These are phyloP conservation scores for Elongisporangium anandrum DNA, from an alignment of 352 stramenopile genomes.

Conservation along the genomic window DNA sequence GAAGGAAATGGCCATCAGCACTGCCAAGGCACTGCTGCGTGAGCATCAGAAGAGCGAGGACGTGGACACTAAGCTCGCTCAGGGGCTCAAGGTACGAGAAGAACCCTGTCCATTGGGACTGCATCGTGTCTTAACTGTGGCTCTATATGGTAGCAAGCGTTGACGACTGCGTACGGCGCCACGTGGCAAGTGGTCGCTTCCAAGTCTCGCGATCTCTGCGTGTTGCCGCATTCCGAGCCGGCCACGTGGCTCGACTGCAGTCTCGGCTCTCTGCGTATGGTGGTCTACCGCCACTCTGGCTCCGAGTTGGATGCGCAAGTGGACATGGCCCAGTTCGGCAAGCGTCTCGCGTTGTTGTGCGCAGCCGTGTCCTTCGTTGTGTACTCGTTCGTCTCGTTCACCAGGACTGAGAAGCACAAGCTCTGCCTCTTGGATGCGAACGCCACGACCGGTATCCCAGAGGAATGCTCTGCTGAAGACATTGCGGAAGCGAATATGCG, in stretches of 20 bases:
- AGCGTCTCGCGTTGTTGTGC: constrained; percentile 51
- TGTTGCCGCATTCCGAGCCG: constrained; percentile 40
- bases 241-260: constrained; percentile 45
- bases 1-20: constrained; percentile 30
- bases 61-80: constrained; percentile 43
- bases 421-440: constrained; percentile 22
- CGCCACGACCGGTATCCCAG: constrained; percentile 10
- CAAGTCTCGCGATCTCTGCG: constrained; percentile 49
- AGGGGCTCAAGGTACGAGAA: constrained; percentile 46
- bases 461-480: constrained; percentile 43
- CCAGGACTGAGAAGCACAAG: constrained; percentile 32
- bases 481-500: constrained; percentile 32
- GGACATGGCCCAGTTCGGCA: constrained; percentile 55
- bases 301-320: constrained; percentile 43
- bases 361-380: constrained; percentile 57
- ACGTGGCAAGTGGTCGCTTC: constrained; percentile 72
- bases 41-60: constrained; percentile 28
- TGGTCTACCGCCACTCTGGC: constrained; percentile 66
- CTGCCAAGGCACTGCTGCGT: constrained; percentile 33
- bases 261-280: constrained; percentile 46
- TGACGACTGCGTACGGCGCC: constrained; percentile 57
- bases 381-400: constrained; percentile 56
- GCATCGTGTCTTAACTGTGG: constrained; percentile 5
- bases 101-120: neutral
- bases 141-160: constrained; percentile 31